Conservation (phyloP, 495 filamentous ascomycete species). For the Penicillium fimorum region DNA sequence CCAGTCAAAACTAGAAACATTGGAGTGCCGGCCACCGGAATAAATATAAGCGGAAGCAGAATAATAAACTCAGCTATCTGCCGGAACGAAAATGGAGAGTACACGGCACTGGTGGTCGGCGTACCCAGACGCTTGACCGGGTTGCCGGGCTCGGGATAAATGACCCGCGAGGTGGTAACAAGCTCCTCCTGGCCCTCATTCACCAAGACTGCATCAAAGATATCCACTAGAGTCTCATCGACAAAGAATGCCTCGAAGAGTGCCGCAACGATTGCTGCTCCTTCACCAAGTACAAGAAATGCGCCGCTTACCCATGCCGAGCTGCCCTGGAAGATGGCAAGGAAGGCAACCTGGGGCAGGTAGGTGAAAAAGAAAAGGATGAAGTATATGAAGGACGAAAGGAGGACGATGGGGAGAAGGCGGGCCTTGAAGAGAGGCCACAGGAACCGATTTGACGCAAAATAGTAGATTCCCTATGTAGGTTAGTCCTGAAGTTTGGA, state of each 20-base stretch:
- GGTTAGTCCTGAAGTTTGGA: neutral
- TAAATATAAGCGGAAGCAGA: conserved; percentile 63
- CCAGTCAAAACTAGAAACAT: conserved; percentile 64
- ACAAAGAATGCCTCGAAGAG: conserved; percentile 70
- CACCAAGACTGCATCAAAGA: conserved; percentile 63
- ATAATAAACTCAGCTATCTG: conserved; percentile 77
- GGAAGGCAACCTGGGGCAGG: conserved; percentile 61
- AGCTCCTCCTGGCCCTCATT: conserved; percentile 58
- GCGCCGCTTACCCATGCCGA: conserved; percentile 63
- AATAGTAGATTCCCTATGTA: conserved; percentile 58
- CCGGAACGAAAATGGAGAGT: conserved; percentile 67
- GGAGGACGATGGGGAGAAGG: conserved; percentile 55
- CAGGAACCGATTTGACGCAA: conserved; percentile 58
- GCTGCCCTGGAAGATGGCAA: conserved; percentile 59
- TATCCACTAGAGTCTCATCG: conserved; percentile 66
- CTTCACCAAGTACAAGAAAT: conserved; percentile 66
- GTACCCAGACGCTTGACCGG: conserved; percentile 58
- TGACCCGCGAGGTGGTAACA: conserved; percentile 51
- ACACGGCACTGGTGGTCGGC: conserved; percentile 55
- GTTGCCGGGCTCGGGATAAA: conserved; percentile 52
- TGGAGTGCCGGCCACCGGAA: conserved; percentile 61
- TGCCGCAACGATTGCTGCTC: conserved; percentile 55
- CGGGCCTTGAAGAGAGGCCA: conserved; percentile 60
- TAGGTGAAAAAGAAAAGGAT: conserved; percentile 62
- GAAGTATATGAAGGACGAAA: conserved; percentile 59